Evolutionary conservation across 305 asterid species (phyloP).

Genomic region (Caryopteris hybrid): DNA sequence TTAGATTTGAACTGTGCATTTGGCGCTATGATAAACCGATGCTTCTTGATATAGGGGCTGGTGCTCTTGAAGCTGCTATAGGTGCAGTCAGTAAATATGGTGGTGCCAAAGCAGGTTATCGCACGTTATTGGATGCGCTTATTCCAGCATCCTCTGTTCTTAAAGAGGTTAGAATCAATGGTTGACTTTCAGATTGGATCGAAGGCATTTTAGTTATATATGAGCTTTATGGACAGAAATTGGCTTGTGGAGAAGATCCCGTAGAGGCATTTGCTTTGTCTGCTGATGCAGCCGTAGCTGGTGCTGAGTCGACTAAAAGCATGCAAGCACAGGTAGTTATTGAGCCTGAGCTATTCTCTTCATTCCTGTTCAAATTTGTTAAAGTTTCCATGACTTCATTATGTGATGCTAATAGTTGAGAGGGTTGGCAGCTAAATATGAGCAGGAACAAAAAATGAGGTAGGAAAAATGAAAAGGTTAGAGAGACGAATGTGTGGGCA

Average conservation of each 20-base stretch:
- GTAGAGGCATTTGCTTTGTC: slow-evolving; percentile 61
- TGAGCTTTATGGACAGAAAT: slow-evolving; percentile 45
- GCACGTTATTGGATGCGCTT: slow-evolving; percentile 90
- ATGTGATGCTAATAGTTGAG: not conserved
- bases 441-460: not conserved
- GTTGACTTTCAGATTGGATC: not conserved
- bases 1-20: slow-evolving; percentile 17
- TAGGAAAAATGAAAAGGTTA: too few species aligned
- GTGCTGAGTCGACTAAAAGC: slow-evolving; percentile 82
- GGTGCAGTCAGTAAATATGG: slow-evolving; percentile 92
- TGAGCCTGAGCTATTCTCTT: not conserved
- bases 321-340: slow-evolving; percentile 87
- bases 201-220: not conserved
- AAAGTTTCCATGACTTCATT: not conserved
- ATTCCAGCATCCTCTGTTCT: slow-evolving; percentile 78
- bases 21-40: slow-evolving; percentile 12
- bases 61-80: slow-evolving; percentile 84
- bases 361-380: not conserved
- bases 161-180: slow-evolving; percentile 55
- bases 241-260: slow-evolving; percentile 78
- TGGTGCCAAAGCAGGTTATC: slow-evolving; percentile 88
- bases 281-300: slow-evolving; percentile 83
- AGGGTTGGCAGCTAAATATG: not conserved
- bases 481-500: not conserved
- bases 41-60: slow-evolving; percentile 70